phyloP scores from a whole-genome alignment of 371 early-diverging fungal species.

The Mortierella sp. region DNA sequence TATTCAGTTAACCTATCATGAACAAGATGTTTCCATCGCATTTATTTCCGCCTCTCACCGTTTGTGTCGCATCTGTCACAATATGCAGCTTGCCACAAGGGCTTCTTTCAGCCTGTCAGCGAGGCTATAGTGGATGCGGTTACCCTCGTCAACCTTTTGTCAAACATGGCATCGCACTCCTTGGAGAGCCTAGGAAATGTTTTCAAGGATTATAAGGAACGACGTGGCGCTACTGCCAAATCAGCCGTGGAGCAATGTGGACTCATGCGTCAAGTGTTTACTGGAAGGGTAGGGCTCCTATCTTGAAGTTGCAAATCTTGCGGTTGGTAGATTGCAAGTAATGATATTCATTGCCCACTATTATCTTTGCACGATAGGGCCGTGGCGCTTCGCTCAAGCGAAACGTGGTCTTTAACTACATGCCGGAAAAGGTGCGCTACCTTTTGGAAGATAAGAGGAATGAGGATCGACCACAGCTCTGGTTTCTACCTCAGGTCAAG shows the following conservation, averaged over 20 bases:
- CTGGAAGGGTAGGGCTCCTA: slow-evolving; percentile 35
- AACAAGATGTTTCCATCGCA: background rate
- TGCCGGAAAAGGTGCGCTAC: slow-evolving; percentile 53
- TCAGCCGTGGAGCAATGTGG: slow-evolving; percentile 46
- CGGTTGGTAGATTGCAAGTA: background rate
- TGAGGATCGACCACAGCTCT: slow-evolving; percentile 45
- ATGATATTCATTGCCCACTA: background rate
- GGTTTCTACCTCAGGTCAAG: slow-evolving; percentile 38
- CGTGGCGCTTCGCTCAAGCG: slow-evolving; percentile 46
- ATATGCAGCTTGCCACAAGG: slow-evolving; percentile 34
- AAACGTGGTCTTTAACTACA: slow-evolving; percentile 50
- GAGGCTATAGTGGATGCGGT: slow-evolving; percentile 49
- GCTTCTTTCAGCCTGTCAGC: slow-evolving; percentile 49
- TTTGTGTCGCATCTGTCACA: background rate
- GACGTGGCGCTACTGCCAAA: slow-evolving; percentile 29
- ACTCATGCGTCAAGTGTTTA: slow-evolving; percentile 38
- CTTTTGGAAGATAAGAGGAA: slow-evolving; percentile 46
- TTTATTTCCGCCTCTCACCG: too few relatives aligned
- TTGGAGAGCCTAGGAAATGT: slow-evolving; percentile 19
- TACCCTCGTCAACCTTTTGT: slow-evolving; percentile 44
- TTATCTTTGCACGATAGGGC: slow-evolving; percentile 22
- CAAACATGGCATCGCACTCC: slow-evolving; percentile 13
- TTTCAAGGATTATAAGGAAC: slow-evolving; percentile 40
- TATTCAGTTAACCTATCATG: background rate
- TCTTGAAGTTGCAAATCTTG: background rate